These are phyloP conservation scores for Daedaleopsis nitida DNA, from an alignment of 768 basidiomycete genomes.

Conservation along the genomic window DNA sequence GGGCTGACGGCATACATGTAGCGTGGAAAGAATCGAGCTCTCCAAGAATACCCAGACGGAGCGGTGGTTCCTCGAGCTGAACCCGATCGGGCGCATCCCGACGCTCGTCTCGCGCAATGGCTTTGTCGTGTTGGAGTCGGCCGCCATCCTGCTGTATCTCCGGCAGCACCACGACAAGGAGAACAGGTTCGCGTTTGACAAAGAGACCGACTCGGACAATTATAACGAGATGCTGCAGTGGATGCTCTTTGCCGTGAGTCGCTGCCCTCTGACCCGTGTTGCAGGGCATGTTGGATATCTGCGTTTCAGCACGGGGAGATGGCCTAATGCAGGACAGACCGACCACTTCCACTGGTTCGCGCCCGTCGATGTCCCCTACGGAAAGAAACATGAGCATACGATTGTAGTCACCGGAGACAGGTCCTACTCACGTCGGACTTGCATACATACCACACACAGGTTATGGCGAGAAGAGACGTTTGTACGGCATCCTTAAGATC, in stretches of 20 bases:
- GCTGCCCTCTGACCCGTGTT: not conserved
- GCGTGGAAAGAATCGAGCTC: slow-evolving; percentile 57
- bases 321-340: slow-evolving; percentile 84
- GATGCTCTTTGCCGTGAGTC: slow-evolving; percentile 78
- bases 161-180: slow-evolving; percentile 79
- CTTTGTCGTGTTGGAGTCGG: slow-evolving; percentile 74
- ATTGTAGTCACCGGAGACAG: no score
- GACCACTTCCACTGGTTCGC: slow-evolving; percentile 71
- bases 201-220: slow-evolving; percentile 51
- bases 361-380: slow-evolving; percentile 69
- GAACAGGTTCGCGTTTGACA: slow-evolving; percentile 67
- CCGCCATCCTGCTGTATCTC: slow-evolving; percentile 84
- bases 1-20: slow-evolving; percentile 21
- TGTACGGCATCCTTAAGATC: slow-evolving; percentile 83
- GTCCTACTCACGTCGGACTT: slow-evolving; percentile 20
- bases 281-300: not conserved
- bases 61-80: slow-evolving; percentile 74
- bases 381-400: slow-evolving; percentile 54
- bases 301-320: slow-evolving; percentile 67
- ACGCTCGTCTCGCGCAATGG: slow-evolving; percentile 57
- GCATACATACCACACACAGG: no score
- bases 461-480: slow-evolving; percentile 83
- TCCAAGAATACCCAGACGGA: slow-evolving; percentile 76
- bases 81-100: slow-evolving; percentile 77
- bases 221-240: slow-evolving; percentile 79